Base-by-base conservation (phyloP, 345 rosid genomes). In the Salix purpurea region DNA sequence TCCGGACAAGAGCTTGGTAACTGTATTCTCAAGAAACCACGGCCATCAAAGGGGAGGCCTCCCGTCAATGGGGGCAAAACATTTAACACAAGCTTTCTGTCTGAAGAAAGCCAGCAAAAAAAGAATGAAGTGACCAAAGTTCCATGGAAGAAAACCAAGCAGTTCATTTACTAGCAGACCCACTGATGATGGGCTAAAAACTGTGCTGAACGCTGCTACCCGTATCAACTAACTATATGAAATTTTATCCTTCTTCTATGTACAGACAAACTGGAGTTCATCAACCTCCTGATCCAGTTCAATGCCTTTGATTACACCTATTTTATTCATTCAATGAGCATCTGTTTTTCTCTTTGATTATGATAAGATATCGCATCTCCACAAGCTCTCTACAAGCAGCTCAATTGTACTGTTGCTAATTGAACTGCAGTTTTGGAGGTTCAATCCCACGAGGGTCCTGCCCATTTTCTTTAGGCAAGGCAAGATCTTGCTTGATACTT, bases 361-460 rank as follows among this genome's bases (percentile, higher is more conserved):
- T 81, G 78, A 88, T 39, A 96, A 95, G 87, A 93, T 87, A 75
- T 96, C 97, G 34, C 97, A 96, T 80, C 86, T 89, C 92, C 94
- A 93, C 67, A 93, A 84, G 69, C 82, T 86, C 75, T 90, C 91
- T 73, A 87, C 83, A 37, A 96, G 94, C 69, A 85, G 64, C 71
- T 87, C 90, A 13, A 90, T 77, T 7, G 89, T 82, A 67, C 83
- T 77, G 76, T 67, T 69, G 80, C 90, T 90, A 67, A 96, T 84
- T 70, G 87, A 82, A n/a, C 84, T 91, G 89, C 99, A 96, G 64
- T 85, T 86, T 82, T 91, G 91, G 72, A 96, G 87, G 64, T 93
- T 92, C 83, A 96, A 82, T 39, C 99, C 99, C 75, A 88, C 69
- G 26, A 96, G 83, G 61, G 92, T 87, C 65, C 83, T 76, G 70